Percentiles rank a stretch among this genome's conserved stretches.
Conservation (phyloP, 805 yeast species). For the Starmerella potacharoeniae region DNA sequence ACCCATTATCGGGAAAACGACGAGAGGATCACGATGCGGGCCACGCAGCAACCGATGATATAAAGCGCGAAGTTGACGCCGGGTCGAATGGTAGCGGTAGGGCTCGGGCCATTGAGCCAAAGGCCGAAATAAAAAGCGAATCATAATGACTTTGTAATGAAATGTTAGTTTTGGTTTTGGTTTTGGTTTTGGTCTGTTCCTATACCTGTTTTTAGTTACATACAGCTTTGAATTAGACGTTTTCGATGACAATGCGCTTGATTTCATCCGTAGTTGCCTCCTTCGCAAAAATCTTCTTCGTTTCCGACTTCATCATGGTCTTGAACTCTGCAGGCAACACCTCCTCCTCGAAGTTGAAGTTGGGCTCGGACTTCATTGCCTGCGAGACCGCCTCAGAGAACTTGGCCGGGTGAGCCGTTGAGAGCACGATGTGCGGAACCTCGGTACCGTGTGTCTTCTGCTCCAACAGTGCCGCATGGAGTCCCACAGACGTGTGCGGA, state of each 20-base stretch:
- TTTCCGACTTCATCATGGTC: conserved; percentile 55
- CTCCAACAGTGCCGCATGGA: conserved; percentile 59
- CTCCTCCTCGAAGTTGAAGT: conserved; percentile 74
- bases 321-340: conserved; percentile 84
- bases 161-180: not conserved
- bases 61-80: not conserved
- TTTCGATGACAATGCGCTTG: conserved; percentile 64
- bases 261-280: conserved; percentile 34
- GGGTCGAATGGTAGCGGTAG: too few species aligned
- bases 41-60: not conserved
- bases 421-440: conserved; percentile 53
- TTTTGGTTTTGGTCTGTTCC: not conserved
- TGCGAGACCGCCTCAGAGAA: conserved; percentile 90
- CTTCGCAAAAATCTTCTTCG: conserved; percentile 53
- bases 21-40: conserved; percentile 2
- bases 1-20: conserved; percentile 44
- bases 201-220: not conserved
- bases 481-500: conserved; percentile 96
- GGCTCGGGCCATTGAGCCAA: not conserved
- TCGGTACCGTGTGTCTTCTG: conserved; percentile 30
- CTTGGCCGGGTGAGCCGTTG: conserved; percentile 99
- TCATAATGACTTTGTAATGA: not conserved
- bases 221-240: conserved; percentile 34
- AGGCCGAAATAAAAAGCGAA: not conserved
- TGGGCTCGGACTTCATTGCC: conserved; percentile 54